Percentiles rank a stretch among this genome's conserved stretches.
Conservation (phyloP, 768 basidiomycete genomes). For the Leucocoprinus birnbaumii region DNA sequence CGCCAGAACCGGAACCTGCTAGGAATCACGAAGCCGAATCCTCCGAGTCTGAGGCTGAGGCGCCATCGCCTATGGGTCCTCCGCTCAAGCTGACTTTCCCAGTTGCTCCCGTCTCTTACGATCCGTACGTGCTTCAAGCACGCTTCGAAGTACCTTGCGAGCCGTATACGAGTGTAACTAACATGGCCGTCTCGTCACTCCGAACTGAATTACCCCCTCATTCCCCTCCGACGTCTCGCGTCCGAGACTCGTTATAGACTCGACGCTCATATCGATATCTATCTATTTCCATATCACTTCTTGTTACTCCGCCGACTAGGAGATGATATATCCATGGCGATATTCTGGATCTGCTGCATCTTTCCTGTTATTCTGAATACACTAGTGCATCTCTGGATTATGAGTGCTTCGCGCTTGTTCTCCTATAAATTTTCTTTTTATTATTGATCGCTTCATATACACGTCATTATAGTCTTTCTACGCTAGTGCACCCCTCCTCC, state of each 20-base stretch:
- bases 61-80: slow-evolving; percentile 3
- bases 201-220: slow-evolving; percentile 36
- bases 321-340: neutral
- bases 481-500: neutral
- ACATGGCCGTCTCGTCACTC: slow-evolving; percentile 43
- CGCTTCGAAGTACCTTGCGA: slow-evolving; percentile 19
- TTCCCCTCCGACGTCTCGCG: slow-evolving; percentile 11
- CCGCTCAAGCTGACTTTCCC: slow-evolving; percentile 11
- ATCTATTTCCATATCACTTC: neutral
- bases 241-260: slow-evolving; percentile 10
- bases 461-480: neutral
- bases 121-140: slow-evolving; percentile 9
- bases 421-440: slow-evolving; percentile 1
- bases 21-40: slow-evolving; percentile 9
- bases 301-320: neutral
- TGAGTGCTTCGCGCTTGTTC: neutral
- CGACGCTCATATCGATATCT: neutral
- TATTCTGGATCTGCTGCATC: neutral
- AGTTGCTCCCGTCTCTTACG: slow-evolving; percentile 16
- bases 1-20: slow-evolving; percentile 16
- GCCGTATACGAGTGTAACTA: slow-evolving; percentile 30
- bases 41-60: slow-evolving; percentile 10
- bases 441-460: slow-evolving; percentile 1
- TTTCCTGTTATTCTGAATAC: neutral
- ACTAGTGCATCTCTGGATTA: neutral